Evolutionary conservation across 768 basidiomycete genomes (phyloP).

Genomic region (Lanmaoa rubissima): DNA sequence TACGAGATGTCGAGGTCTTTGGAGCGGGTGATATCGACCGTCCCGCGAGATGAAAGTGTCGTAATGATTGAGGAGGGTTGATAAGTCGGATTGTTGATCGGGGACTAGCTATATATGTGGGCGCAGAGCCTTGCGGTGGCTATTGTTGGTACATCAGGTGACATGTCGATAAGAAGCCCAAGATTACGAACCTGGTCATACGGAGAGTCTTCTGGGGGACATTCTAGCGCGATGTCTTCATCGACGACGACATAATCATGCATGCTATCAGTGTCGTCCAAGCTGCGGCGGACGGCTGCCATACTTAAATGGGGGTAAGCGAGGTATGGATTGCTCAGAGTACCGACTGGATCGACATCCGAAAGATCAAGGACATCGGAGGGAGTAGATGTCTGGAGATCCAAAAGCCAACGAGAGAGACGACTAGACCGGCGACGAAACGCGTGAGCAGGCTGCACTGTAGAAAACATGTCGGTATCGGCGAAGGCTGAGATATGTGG

Average conservation of each 20-base stretch:
- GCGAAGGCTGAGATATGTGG: constrained; percentile 7
- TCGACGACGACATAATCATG: constrained; percentile 44
- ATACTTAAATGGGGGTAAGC: constrained; percentile 38
- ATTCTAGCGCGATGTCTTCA: constrained; percentile 29
- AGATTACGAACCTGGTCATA: constrained; percentile 29
- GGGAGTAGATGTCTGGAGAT: constrained; percentile 32
- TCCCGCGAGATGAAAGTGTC: constrained; percentile 44
- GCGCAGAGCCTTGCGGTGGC: constrained; percentile 22
- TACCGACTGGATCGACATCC: constrained; percentile 27
- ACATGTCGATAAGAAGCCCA: constrained; percentile 19
- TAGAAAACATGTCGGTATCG: constrained; percentile 11
- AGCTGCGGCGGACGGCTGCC: constrained; percentile 26
- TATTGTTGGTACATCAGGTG: constrained; percentile 21
- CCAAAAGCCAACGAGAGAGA: constrained; percentile 44
- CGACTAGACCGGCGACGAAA: constrained; percentile 39
- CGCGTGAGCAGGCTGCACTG: neutral
- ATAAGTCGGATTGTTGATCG: constrained; percentile 37
- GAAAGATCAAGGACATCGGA: constrained; percentile 20
- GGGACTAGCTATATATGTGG: constrained; percentile 26
- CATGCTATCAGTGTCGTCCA: constrained; percentile 35
- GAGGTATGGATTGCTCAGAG: constrained; percentile 39
- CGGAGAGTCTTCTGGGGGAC: constrained; percentile 16
- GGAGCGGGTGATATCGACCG: constrained; percentile 40
- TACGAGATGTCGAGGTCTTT: constrained; percentile 33
- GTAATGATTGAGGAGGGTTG: constrained; percentile 39